A percentile compares a stretch with the other conserved stretches of the same genome.
phyloP scores from a whole-genome alignment of 805 yeast genomes.

The Priceomyces carsonii region DNA sequence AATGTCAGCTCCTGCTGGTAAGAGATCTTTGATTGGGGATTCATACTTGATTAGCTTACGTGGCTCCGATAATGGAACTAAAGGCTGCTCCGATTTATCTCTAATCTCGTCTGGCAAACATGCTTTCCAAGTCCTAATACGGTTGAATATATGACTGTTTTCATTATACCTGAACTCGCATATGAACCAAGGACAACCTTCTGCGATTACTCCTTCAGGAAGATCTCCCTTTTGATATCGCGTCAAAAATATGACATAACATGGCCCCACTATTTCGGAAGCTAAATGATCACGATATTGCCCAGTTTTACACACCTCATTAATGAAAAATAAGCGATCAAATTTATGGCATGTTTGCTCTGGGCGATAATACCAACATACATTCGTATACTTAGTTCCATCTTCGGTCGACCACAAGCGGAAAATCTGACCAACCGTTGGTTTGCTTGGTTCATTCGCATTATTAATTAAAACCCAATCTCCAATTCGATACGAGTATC shows the following conservation, averaged over 20 bases:
- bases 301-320: constrained; percentile 95
- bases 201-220: constrained; percentile 56
- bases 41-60: constrained; percentile 72
- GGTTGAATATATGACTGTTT: constrained; percentile 83
- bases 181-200: constrained; percentile 82
- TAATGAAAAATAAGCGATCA: constrained; percentile 85
- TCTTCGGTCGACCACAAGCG: constrained; percentile 92
- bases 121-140: constrained; percentile 97
- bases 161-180: constrained; percentile 96
- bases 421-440: constrained; percentile 92
- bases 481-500: constrained; percentile 78
- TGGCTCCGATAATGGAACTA: constrained; percentile 66
- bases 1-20: constrained; percentile 72
- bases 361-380: constrained; percentile 97
- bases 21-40: constrained; percentile 78
- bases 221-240: constrained; percentile 95
- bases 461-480: constrained; percentile 92
- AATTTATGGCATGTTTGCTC: constrained; percentile 95
- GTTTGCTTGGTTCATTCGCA: constrained; percentile 84
- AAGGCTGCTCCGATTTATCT: constrained; percentile 73
- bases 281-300: constrained; percentile 93
- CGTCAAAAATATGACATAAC: constrained; percentile 93
- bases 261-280: constrained; percentile 87
- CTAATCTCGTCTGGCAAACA: constrained; percentile 97
- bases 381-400: constrained; percentile 80